Evolutionary conservation across 2,329 filamentous ascomycete genomes (phyloP).

Genomic region (Tolypocladium sp.): DNA sequence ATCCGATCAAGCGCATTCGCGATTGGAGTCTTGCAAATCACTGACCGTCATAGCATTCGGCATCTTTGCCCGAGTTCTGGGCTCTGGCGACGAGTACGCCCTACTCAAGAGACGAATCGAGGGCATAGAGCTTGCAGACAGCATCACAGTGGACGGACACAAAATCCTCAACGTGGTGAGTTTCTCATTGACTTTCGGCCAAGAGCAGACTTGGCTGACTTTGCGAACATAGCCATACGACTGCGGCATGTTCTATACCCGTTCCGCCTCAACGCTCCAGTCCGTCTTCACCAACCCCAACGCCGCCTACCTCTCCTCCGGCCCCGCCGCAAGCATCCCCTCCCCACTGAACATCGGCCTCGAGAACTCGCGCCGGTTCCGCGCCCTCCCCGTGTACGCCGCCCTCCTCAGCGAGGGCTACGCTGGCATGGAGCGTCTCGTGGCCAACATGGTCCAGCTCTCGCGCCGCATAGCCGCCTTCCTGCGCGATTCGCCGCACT

Average conservation of each 20-base stretch:
- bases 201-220: slow-evolving; percentile 1
- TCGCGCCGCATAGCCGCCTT: slow-evolving; percentile 58
- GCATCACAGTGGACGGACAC: slow-evolving; percentile 78
- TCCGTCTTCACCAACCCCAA: slow-evolving; percentile 74
- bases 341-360: slow-evolving; percentile 80
- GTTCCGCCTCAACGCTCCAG: slow-evolving; percentile 46
- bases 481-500: slow-evolving; percentile 50
- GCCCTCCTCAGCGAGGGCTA: slow-evolving; percentile 67
- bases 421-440: slow-evolving; percentile 57
- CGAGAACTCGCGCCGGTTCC: slow-evolving; percentile 85
- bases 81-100: slow-evolving; percentile 45
- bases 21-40: neutral
- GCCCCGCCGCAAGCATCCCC: slow-evolving; percentile 42
- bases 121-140: slow-evolving; percentile 75
- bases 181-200: slow-evolving; percentile 8
- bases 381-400: slow-evolving; percentile 82
- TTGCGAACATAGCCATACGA: slow-evolving; percentile 60
- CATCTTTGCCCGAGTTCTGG: slow-evolving; percentile 63
- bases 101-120: slow-evolving; percentile 38
- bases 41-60: slow-evolving; percentile 57
- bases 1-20: neutral
- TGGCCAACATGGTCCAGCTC: slow-evolving; percentile 63
- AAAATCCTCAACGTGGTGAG: slow-evolving; percentile 82
- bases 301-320: slow-evolving; percentile 63
- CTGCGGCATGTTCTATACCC: slow-evolving; percentile 80